These are phyloP conservation scores for Colletotrichum sansevieriae DNA, from an alignment of 2,329 filamentous ascomycete genomes.

Conservation along the genomic window DNA sequence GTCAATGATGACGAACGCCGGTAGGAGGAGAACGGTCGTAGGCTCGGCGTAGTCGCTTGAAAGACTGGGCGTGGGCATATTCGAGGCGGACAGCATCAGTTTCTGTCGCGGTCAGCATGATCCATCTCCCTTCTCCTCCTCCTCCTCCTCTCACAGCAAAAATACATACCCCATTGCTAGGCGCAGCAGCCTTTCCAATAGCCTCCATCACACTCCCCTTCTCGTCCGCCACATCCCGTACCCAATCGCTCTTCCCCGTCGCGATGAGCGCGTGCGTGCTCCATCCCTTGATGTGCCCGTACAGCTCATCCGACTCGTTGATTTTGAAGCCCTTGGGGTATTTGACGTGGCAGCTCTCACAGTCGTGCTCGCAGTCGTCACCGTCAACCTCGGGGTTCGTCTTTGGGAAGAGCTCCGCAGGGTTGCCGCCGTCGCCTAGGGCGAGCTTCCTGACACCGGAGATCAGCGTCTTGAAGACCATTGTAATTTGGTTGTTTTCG, in stretches of 20 bases:
- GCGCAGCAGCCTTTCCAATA: slow-evolving; percentile 69
- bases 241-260: slow-evolving; percentile 97
- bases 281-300: slow-evolving; percentile 89
- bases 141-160: not conserved
- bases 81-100: slow-evolving; percentile 91
- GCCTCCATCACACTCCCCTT: slow-evolving; percentile 87
- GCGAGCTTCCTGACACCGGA: slow-evolving; percentile 53
- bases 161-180: slow-evolving; percentile 75
- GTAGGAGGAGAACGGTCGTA: slow-evolving; percentile 86
- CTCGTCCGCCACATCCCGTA: slow-evolving; percentile 88
- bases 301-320: slow-evolving; percentile 82
- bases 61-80: slow-evolving; percentile 84
- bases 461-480: slow-evolving; percentile 57
- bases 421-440: slow-evolving; percentile 45
- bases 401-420: slow-evolving; percentile 74
- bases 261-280: slow-evolving; percentile 91
- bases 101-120: slow-evolving; percentile 62
- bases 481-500: slow-evolving; percentile 52
- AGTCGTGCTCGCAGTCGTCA: slow-evolving; percentile 90
- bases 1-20: slow-evolving; percentile 85
- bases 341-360: slow-evolving; percentile 80
- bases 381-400: slow-evolving; percentile 85
- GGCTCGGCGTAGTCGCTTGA: slow-evolving; percentile 73
- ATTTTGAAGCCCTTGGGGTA: slow-evolving; percentile 82
- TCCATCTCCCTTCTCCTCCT: not conserved